Conservation (phyloP, 352 stramenopile genomes). For the Phytopythium delawarense region DNA sequence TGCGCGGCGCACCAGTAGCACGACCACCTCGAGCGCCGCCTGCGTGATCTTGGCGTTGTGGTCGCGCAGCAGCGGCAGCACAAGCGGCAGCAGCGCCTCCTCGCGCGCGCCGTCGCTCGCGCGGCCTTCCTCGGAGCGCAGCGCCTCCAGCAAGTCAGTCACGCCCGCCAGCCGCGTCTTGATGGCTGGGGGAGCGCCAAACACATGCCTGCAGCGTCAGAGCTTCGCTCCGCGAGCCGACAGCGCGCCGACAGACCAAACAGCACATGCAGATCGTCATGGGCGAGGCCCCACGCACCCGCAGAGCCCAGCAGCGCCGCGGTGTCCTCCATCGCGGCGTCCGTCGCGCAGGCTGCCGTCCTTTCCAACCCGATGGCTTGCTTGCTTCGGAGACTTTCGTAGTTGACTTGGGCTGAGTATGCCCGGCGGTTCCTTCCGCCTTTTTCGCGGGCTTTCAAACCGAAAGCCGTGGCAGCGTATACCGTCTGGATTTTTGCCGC, state of each 20-base stretch:
- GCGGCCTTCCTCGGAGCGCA: slow-evolving; percentile 22
- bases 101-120: slow-evolving; percentile 25
- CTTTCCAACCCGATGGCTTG: not conserved
- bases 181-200: slow-evolving; percentile 35
- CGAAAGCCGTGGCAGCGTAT: not conserved
- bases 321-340: slow-evolving; percentile 39
- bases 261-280: not conserved
- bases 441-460: slow-evolving; percentile 4
- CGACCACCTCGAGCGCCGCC: slow-evolving; percentile 59
- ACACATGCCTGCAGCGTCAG: not conserved
- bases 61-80: slow-evolving; percentile 70
- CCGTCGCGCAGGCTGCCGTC: not conserved
- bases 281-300: slow-evolving; percentile 21
- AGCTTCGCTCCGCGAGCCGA: not conserved
- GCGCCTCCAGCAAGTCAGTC: slow-evolving; percentile 41
- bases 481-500: not conserved
- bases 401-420: no score
- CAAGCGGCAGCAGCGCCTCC: slow-evolving; percentile 39
- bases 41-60: slow-evolving; percentile 83
- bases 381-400: no score
- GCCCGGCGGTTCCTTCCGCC: slow-evolving; percentile 1
- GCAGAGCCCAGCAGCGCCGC: slow-evolving; percentile 54
- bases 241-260: not conserved
- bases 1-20: slow-evolving; percentile 44
- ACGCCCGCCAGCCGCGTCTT: slow-evolving; percentile 79